phyloP scores from a whole-genome alignment of 2,329 filamentous ascomycete genomes.

The Capronia coronata region DNA sequence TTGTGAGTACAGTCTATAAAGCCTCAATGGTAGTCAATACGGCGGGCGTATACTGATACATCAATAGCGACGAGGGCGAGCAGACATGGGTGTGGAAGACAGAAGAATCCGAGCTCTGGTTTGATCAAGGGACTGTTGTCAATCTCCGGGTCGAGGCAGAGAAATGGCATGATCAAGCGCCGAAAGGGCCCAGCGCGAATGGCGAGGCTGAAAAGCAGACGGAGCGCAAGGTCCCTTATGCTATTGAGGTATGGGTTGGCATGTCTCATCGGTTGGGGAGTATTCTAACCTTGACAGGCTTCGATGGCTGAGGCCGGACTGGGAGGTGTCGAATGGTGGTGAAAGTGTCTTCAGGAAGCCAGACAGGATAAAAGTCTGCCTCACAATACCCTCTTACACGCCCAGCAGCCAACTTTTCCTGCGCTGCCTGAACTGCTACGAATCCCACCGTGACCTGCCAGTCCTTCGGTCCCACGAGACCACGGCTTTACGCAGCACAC shows the following conservation, averaged over 20 bases:
- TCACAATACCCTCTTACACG: neutral
- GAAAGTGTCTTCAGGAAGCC: slow-evolving; percentile 4
- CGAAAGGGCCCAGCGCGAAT: slow-evolving; percentile 7
- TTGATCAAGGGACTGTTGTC: slow-evolving; percentile 84
- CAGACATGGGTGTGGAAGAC: slow-evolving; percentile 79
- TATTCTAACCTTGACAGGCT: slow-evolving; percentile 32
- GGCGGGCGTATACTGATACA: slow-evolving; percentile 18
- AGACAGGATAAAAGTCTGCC: neutral
- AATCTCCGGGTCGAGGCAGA: slow-evolving; percentile 80
- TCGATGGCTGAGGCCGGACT: slow-evolving; percentile 44
- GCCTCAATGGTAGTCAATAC: slow-evolving; percentile 9
- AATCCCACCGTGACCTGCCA: too few relatives aligned
- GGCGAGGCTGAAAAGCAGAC: slow-evolving; percentile 15
- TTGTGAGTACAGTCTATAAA: slow-evolving; percentile 55
- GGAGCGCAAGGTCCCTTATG: slow-evolving; percentile 34
- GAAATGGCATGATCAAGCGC: slow-evolving; percentile 74
- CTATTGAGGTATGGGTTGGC: slow-evolving; percentile 36
- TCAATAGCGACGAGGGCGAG: slow-evolving; percentile 61
- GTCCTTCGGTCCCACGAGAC: too few relatives aligned
- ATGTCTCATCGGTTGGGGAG: neutral
- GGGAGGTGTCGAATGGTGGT: slow-evolving; percentile 44
- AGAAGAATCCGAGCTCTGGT: slow-evolving; percentile 68
- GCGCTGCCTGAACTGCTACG: too few relatives aligned
- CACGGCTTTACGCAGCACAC: too few relatives aligned
- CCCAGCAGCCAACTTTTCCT: neutral